phyloP scores from a whole-genome alignment of 169 alveolate genomes.

The Amoebophrya sp. region DNA sequence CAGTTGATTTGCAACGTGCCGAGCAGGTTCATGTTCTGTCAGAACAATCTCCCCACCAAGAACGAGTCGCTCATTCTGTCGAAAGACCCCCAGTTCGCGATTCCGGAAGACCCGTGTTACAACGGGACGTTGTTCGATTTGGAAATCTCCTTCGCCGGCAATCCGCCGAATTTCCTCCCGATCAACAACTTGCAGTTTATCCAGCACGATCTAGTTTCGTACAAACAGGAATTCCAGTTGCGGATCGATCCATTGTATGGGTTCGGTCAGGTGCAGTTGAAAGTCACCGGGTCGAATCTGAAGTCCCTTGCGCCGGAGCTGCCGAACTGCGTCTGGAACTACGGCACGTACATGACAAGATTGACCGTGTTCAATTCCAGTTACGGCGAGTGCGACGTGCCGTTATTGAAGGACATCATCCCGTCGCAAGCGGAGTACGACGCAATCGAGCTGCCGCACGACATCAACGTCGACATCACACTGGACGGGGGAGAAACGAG shows the following conservation, averaged over 20 bases:
- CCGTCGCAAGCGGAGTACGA: background rate
- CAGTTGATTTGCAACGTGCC: background rate
- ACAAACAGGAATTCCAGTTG: background rate
- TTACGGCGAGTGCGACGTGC: background rate
- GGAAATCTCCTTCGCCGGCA: conserved; percentile 9
- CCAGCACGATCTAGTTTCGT: background rate
- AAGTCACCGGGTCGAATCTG: background rate
- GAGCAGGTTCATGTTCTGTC: background rate
- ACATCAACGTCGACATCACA: conserved; percentile 23
- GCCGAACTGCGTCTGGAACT: conserved; percentile 13
- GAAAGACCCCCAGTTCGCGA: background rate
- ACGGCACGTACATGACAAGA: background rate
- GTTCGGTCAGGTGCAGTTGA: background rate
- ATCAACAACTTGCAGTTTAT: background rate
- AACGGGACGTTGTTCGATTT: background rate
- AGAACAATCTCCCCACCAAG: background rate
- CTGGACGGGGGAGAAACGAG: background rate
- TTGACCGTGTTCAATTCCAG: background rate
- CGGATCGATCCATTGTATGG: background rate
- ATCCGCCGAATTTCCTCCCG: background rate
- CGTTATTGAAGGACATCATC: background rate
- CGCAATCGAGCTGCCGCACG: background rate
- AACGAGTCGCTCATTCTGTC: background rate
- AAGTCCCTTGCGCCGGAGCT: background rate
- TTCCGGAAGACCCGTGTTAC: background rate